Evolutionary conservation across 768 basidiomycete genomes (phyloP).

Genomic region (Auriscalpium microsporum): DNA sequence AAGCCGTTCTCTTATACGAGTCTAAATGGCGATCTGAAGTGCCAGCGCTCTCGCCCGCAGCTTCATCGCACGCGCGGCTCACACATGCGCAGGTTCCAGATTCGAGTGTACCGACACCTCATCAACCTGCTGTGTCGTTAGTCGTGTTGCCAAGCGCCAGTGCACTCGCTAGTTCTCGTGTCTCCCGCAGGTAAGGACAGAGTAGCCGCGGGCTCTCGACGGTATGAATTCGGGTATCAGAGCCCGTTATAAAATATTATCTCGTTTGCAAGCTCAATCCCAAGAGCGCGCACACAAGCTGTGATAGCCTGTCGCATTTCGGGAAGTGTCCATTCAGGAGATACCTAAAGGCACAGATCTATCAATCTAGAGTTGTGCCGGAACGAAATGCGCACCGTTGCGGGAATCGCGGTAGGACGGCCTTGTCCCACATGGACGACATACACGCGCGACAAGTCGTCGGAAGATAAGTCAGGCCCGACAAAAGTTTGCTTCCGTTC

Average conservation of each 20-base stretch:
- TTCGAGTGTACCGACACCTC: too few species aligned
- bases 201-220: too few species aligned
- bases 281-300: constrained; percentile 16
- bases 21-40: too few species aligned
- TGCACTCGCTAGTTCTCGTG: too few species aligned
- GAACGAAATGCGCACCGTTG: constrained; percentile 2
- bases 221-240: background rate
- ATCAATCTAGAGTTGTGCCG: background rate
- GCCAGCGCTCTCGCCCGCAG: too few species aligned
- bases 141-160: too few species aligned
- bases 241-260: constrained; percentile 18
- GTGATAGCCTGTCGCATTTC: constrained; percentile 9
- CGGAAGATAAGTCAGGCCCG: background rate
- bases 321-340: constrained; percentile 12
- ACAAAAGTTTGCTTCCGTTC: background rate
- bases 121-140: too few species aligned
- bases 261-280: constrained; percentile 17
- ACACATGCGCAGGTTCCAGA: too few species aligned
- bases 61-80: too few species aligned
- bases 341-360: background rate
- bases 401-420: background rate
- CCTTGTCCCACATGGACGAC: background rate
- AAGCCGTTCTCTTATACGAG: too few species aligned
- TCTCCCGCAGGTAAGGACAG: too few species aligned
- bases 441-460: background rate